Percentiles rank a stretch among this genome's conserved stretches.
These are phyloP conservation scores for Rutstroemia sp. DNA, from an alignment of 2,329 filamentous ascomycete genomes.

Conservation along the genomic window DNA sequence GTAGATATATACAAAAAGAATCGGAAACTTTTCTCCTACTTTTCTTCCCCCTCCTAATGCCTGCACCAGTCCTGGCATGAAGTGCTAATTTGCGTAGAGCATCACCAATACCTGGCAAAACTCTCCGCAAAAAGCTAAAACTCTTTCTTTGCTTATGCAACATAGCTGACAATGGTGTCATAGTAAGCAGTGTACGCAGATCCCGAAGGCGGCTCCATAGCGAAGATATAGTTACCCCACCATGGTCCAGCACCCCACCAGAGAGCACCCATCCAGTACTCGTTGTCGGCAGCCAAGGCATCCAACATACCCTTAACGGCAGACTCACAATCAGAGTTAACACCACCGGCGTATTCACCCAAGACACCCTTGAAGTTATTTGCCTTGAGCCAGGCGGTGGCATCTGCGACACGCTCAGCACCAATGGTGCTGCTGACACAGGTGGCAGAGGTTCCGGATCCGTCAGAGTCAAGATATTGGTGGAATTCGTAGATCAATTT, in stretches of 20 bases:
- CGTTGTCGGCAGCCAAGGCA: conserved; percentile 40
- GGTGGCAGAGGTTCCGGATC: conserved; percentile 41
- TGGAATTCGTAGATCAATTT: conserved; percentile 56
- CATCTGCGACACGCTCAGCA: conserved; percentile 40
- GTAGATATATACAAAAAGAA: conserved; percentile 6
- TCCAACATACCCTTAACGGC: conserved; percentile 43
- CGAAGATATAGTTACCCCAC: conserved; percentile 41
- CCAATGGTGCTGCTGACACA: conserved; percentile 49
- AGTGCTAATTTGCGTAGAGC: too few species aligned
- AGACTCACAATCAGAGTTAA: conserved; percentile 40
- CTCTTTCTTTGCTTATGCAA: background rate
- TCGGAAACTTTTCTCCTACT: background rate
- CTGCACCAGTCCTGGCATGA: background rate
- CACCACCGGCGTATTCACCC: conserved; percentile 47
- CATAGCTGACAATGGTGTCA: conserved; percentile 1
- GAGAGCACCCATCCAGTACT: conserved; percentile 44
- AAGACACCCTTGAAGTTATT: conserved; percentile 46
- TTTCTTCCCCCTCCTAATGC: background rate
- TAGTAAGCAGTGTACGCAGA: conserved; percentile 24
- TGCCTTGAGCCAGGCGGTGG: conserved; percentile 45
- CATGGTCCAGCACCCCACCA: conserved; percentile 52
- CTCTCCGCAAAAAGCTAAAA: too few species aligned
- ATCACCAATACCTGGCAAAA: too few species aligned
- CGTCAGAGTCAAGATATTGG: conserved; percentile 52
- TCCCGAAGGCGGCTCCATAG: conserved; percentile 42